Percentiles rank a stretch among this genome's conserved stretches.
Conservation (phyloP, 331 rosid species). For the Pyracantha coccinea region DNA sequence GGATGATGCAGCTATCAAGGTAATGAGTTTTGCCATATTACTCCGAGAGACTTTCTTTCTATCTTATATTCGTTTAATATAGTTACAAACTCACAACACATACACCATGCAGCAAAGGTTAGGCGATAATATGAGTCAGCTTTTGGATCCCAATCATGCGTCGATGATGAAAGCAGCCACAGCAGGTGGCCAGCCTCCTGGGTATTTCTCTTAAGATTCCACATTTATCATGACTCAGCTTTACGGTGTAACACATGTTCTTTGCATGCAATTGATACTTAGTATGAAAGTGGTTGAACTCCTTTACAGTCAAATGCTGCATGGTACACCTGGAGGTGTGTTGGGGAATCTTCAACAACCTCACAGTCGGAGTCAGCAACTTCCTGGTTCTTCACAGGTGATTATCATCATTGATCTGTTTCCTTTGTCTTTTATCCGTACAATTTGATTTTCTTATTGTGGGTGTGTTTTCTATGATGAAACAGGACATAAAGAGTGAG, state of each 20-base stretch:
- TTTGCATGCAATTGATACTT: neutral
- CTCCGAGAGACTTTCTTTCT: neutral
- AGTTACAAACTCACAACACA: conserved; percentile 1
- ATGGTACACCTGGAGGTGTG: conserved; percentile 29
- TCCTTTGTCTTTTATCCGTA: conserved; percentile 1
- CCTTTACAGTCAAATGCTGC: conserved; percentile 46
- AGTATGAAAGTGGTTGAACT: conserved; percentile 13
- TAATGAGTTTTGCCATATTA: conserved; percentile 20
- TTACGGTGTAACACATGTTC: conserved; percentile 1
- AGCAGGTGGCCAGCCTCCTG: conserved; percentile 44
- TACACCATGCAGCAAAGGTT: conserved; percentile 47
- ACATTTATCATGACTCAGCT: conserved; percentile 11
- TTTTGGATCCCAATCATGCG: conserved; percentile 33
- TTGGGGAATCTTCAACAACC: conserved; percentile 32
- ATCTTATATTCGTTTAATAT: conserved; percentile 1
- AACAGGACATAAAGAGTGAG: conserved; percentile 43
- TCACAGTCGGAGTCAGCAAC: conserved; percentile 42
- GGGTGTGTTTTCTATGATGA: conserved; percentile 20
- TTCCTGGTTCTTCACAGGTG: conserved; percentile 41
- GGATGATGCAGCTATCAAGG: conserved; percentile 39
- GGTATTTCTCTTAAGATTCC: conserved; percentile 34
- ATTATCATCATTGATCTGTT: neutral
- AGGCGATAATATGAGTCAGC: conserved; percentile 29
- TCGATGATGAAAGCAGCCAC: conserved; percentile 34
- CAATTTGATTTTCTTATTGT: neutral